Evolutionary conservation across 805 yeast genomes (phyloP), one percentile per base, ranked within the genome.

Genomic region (Ogataea siamensis): DNA sequence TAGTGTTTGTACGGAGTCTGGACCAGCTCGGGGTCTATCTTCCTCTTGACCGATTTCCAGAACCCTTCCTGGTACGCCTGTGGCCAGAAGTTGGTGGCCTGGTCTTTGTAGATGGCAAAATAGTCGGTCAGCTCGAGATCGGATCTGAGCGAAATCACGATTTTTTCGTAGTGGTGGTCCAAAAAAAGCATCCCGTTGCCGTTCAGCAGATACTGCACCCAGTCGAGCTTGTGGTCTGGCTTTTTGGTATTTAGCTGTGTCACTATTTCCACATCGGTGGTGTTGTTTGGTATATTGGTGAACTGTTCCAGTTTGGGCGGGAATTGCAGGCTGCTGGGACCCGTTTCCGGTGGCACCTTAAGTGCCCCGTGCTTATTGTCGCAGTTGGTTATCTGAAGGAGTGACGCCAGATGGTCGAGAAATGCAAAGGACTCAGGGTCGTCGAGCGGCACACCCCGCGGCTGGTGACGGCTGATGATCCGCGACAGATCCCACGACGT

Each of bases 301-400:
- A 37, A 16, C 12, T 14, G 38, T 21, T 46, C 44, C 19, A 49
- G 32, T 17, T 28, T 23, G 4, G 20, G 29, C 5, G 53, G 53
- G 21, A 32, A 46, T 7, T 24, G 34, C 25, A 46, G 31, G n/a
- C n/a, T 12, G 14, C 17, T 28, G 5, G 31, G 32, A 20, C 29
- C 15, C n/a, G 40, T 21, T 2, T 28, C 16, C 12, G 35, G 14
- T 13, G 44, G 39, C 7, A 42, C 22, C 32, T 35, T 42, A 19
- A 49, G 32, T 8, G 46, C 53, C 5, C 38, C 38, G 28, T 46
- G 28, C 20, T 46, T 46, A 34, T 49, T 49, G 17, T 44, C 45
- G 28, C 53, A 49, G 25, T 49, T 49, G 5, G 53, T 43, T 8
- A 49, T 30, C 15, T 49, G 53, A 14, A 49, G 33, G 5, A 49